Base-by-base conservation (phyloP, 805 yeast genomes). In the Candida krabiensis region DNA sequence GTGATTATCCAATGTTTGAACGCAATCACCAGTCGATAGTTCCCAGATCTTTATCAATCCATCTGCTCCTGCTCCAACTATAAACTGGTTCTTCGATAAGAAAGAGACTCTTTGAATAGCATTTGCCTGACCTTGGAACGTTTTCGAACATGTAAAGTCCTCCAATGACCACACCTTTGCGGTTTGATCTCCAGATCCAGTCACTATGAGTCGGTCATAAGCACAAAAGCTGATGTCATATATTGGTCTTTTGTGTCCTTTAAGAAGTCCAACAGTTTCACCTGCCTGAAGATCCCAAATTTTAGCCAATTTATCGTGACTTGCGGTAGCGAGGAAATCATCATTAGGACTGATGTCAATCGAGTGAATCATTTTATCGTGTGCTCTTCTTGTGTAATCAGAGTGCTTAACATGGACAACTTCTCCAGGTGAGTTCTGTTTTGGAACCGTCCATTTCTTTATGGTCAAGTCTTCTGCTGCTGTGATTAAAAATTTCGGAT, bases 41-140 rank as follows among this genome's bases (percentile, higher is more conserved):
- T 88, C 95, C 99, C 99, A 93, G 4, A 93, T 67, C 60, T 93
- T 91, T 41, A 93, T 74, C 35, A 93, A 73, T 2, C 98, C 98
- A 64, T 93, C 99, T 11, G 98, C 98, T 28, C 96, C 97, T 15
- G 89, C 77, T 28, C 83, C 77, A 14, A 86, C 67, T 4, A 91
- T 54, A 58, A 86, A 93, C 35, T 75, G 75, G 48, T 82, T 80
- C 34, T 71, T 71, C 46, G 80, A 77, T 41, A 86, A 69, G 55
- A 87, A 88, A 21, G 75, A 69, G 31, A 83, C 83, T 63, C 93
- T 77, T 62, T 91, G 93, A 3, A 93, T 90, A 0, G 97, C 85
- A 55, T 89, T 91, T 9, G 96, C 78, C 61, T 90, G 97, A 3
- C 98, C 96, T 64, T 93, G 97, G 57, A 90, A 81, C 2, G 96